These are phyloP conservation scores for Camellia granthamiana DNA, from an alignment of 148 eudicot species.

Conservation along the genomic window DNA sequence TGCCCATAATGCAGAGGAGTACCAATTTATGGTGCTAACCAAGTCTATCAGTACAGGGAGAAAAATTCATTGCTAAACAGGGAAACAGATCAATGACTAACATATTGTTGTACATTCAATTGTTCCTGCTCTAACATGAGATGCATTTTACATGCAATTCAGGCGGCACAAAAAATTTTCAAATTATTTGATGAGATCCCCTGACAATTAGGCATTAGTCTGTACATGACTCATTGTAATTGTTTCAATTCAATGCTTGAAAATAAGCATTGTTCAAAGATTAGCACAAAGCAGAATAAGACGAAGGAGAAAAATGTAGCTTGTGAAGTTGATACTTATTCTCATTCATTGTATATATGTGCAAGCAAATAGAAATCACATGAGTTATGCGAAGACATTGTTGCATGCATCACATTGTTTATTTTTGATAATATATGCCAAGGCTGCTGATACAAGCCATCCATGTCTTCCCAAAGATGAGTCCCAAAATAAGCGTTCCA, in stretches of 20 bases:
- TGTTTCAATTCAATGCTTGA: constrained; percentile 15
- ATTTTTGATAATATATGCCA: background rate
- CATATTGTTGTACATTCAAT: constrained; percentile 25
- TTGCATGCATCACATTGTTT: background rate
- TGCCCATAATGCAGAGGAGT: background rate
- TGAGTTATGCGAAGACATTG: background rate
- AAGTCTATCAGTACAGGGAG: constrained; percentile 5
- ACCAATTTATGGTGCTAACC: constrained; percentile 11
- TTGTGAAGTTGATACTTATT: background rate
- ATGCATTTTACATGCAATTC: constrained; percentile 19
- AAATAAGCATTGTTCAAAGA: constrained; percentile 16
- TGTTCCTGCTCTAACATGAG: constrained; percentile 18
- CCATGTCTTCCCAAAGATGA: constrained; percentile 5
- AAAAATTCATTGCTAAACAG: background rate
- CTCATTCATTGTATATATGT: background rate
- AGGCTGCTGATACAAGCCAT: background rate
- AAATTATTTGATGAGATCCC: constrained; percentile 13
- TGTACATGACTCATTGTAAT: constrained; percentile 11
- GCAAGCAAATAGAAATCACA: background rate
- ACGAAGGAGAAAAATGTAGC: background rate
- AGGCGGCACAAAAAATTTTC: constrained; percentile 16
- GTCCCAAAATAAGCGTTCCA: background rate
- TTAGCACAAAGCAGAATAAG: background rate
- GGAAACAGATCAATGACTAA: constrained; percentile 20
- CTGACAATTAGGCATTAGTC: constrained; percentile 10